Percentiles rank a stretch among this genome's conserved stretches.
phyloP scores from a whole-genome alignment of 208 protist genomes.

The Leishmania lainsoni region DNA sequence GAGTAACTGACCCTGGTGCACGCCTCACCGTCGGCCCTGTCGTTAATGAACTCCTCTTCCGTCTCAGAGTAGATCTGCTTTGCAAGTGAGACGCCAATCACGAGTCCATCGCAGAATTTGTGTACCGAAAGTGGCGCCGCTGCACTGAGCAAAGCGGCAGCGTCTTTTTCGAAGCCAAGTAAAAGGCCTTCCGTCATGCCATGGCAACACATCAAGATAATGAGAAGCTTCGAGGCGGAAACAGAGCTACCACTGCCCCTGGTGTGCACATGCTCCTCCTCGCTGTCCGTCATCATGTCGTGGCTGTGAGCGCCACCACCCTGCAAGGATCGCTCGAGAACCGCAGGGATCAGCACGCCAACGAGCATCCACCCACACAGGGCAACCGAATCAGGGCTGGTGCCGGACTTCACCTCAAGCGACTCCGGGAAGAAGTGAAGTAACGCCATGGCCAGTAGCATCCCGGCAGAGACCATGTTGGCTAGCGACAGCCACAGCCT shows the following conservation, averaged over 20 bases:
- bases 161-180: constrained; percentile 47
- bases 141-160: constrained; percentile 35
- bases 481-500: constrained; percentile 48
- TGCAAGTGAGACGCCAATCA: constrained; percentile 67
- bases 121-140: constrained; percentile 63
- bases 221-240: constrained; percentile 35
- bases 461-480: constrained; percentile 68
- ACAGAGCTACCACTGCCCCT: not conserved
- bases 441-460: constrained; percentile 67
- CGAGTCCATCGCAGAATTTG: constrained; percentile 72
- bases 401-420: constrained; percentile 14
- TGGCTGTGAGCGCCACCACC: constrained; percentile 33
- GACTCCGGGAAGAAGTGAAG: constrained; percentile 61
- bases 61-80: constrained; percentile 38
- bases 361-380: constrained; percentile 48
- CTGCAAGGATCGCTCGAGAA: constrained; percentile 41
- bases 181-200: constrained; percentile 66
- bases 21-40: not conserved
- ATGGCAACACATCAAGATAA: constrained; percentile 79
- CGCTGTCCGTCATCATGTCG: constrained; percentile 2
- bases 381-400: not conserved
- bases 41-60: not conserved
- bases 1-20: not conserved
- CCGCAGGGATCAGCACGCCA: constrained; percentile 65
- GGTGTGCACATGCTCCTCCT: constrained; percentile 16